Conservation (phyloP, 1,284 basidiomycete species). For the Ceratobasidium theobromae region DNA sequence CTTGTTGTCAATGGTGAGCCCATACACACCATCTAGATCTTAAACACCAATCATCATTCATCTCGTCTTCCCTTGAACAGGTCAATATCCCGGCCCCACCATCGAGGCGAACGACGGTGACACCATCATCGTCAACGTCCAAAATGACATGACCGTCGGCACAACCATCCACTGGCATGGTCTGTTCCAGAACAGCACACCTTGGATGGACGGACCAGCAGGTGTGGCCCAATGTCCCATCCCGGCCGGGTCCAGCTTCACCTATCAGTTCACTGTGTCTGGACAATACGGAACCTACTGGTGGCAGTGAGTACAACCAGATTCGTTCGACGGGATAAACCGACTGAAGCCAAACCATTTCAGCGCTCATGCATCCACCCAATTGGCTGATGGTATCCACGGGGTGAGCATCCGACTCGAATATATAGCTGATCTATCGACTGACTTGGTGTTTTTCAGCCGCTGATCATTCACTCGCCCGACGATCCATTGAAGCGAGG, state of each 20-base stretch:
- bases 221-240: constrained; percentile 46
- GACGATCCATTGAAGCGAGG: constrained; percentile 41
- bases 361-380: constrained; percentile 37
- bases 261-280: constrained; percentile 41
- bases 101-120: constrained; percentile 38
- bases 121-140: constrained; percentile 40
- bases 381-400: constrained; percentile 42
- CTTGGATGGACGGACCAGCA: constrained; percentile 41
- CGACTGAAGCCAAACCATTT: constrained; percentile 32
- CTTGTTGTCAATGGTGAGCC: constrained; percentile 42
- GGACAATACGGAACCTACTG: too few relatives aligned
- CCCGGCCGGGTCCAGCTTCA: constrained; percentile 41
- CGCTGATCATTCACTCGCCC: constrained; percentile 41
- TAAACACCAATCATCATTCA: constrained; percentile 39
- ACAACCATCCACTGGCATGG: constrained; percentile 44
- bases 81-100: constrained; percentile 11
- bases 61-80: constrained; percentile 35
- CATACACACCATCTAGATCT: background rate
- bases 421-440: constrained; percentile 28
- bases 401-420: constrained; percentile 39
- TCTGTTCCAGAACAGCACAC: constrained; percentile 38
- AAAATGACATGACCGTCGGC: constrained; percentile 39
- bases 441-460: background rate
- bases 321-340: constrained; percentile 40
- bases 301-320: constrained; percentile 19